Base-by-base conservation (phyloP, 2,329 filamentous ascomycete genomes). In the Venturia effusa region DNA sequence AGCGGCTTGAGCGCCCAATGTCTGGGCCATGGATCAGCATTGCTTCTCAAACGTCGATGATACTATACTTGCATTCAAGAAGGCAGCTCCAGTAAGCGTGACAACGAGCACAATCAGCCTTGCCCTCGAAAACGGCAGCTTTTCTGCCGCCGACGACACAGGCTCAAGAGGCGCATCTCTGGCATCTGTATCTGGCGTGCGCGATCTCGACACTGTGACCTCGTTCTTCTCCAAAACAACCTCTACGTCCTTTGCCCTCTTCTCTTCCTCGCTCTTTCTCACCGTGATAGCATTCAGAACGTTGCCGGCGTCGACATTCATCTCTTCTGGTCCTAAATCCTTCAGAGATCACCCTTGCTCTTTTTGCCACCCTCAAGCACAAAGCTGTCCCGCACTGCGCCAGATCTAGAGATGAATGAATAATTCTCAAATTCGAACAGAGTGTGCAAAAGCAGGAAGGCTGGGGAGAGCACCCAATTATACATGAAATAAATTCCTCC, bases 1-100 rank as follows among this genome's bases (percentile, higher is more conserved):
- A 4, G 84, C 80, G 1, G 81, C 77, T 70, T 87, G 84, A 3
- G 80, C 77, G 1, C 81, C 83, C 59, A 86, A 75, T 1, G 80
- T 84, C 83, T 75, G 11, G n/a, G 1, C 27, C 17, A 11, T 4
- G 7, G n/a, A 24, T 59, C 48, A 48, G 61, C 54, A 22, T 48
- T 34, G 19, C 24, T 41, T 27, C 24, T 11, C 4, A 11, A 51
- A 15, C 41, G n/a, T 45, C 62, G 19, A 24, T n/a, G n/a, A n/a
- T n/a, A n/a, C 24, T 24, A 62, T 27, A 67, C 72, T 60, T 61
- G 74, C 73, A 66, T 71, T 74, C 63, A 74, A 60, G 55, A 74
- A 73, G 3, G 64, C 64, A 27, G 64, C 61, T n/a, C 60, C 61
- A 11, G 64, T 63, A 15, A 65, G 24, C 24, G 51, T 55, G 45